Base-by-base conservation (phyloP, 1,284 basidiomycete species). In the Flammula alnicola region DNA sequence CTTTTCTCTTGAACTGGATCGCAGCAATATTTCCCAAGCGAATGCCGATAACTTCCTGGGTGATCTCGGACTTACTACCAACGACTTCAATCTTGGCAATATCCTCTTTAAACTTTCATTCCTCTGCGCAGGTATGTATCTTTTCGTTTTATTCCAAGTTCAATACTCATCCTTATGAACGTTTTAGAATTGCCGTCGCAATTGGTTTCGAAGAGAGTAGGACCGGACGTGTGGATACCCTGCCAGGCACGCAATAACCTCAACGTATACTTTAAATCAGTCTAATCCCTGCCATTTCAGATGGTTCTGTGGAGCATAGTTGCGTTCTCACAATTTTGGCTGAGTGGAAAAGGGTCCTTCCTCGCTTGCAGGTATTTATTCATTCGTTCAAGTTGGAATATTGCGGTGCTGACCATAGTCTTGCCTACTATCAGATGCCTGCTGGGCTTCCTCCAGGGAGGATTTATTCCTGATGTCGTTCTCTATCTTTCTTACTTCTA, bases 151-250 rank as follows among this genome's bases (percentile, higher is more conserved):
- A 12, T 4, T 12, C 38, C 45, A 5, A 43, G 2, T 16, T 33
- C 11, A 10, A 10, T 7, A 25, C n/a, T 12, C 22, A 35, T 27
- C 16, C 10, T 9, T 37, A 25, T 29, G 5, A 20, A n/a, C n/a
- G 5, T 30, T 26, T 16, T 44, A 74, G 74, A 86, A 62, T 66
- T 88, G 26, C 86, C 87, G n/a, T 86, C 84, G 0, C 86, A 88
- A 59, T 69, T 89, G 11, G 65, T 90, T 22, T 86, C 84, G 16
- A 89, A 88, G 63, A 74, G 83, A 19, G 69, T 88, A 29, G 85
- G 85, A 0, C 84, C 84, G 0, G 86, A 89, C 65, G 69, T 80
- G n/a, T 90, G 84, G 84, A 78, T 89, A 52, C 86, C 86, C 1
- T 77, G 71, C 19, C 85, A 87, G 66, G 81, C 81, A 60, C 51